Evolutionary conservation across 1,139 yeast species (phyloP).

Genomic region (Debaryomycetaceae sp.): DNA sequence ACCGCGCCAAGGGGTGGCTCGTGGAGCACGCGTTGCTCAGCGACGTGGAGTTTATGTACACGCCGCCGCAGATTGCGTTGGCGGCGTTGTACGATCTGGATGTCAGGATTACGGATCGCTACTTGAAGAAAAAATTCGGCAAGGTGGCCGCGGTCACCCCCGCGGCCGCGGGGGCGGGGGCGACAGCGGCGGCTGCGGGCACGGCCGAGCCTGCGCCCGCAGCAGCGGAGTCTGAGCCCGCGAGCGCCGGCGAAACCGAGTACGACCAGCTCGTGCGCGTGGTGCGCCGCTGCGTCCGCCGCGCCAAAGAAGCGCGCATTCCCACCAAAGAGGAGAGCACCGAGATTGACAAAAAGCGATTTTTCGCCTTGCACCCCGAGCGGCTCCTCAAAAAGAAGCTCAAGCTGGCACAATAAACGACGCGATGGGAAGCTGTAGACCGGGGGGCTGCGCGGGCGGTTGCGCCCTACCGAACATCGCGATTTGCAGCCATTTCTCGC

Average conservation of each 20-base stretch:
- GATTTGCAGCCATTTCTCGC: neutral
- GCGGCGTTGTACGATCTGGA: slow-evolving; percentile 75
- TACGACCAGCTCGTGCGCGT: slow-evolving; percentile 37
- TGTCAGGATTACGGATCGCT: slow-evolving; percentile 58
- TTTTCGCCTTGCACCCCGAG: slow-evolving; percentile 57
- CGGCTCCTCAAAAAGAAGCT: slow-evolving; percentile 42
- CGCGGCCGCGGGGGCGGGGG: slow-evolving; percentile 2
- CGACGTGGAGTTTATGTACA: slow-evolving; percentile 69
- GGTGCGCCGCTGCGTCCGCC: slow-evolving; percentile 46
- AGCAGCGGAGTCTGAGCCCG: slow-evolving; percentile 1
- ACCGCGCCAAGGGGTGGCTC: slow-evolving; percentile 60
- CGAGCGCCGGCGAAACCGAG: slow-evolving; percentile 4
- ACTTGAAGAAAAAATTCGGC: slow-evolving; percentile 57
- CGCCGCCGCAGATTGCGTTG: slow-evolving; percentile 94
- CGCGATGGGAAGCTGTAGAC: neutral
- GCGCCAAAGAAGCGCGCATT: slow-evolving; percentile 37
- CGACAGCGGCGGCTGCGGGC: slow-evolving; percentile 1
- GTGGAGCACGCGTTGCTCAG: slow-evolving; percentile 62
- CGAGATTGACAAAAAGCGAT: slow-evolving; percentile 57
- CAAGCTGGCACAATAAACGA: slow-evolving; percentile 11
- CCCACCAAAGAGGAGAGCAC: slow-evolving; percentile 61
- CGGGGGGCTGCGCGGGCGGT: no score
- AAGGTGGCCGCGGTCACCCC: slow-evolving; percentile 4
- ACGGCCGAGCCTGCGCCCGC: neutral
- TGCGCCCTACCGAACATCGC: neutral